These are phyloP conservation scores for Pilasporangium apinafurcum DNA, from an alignment of 352 stramenopile species.

Conservation along the genomic window DNA sequence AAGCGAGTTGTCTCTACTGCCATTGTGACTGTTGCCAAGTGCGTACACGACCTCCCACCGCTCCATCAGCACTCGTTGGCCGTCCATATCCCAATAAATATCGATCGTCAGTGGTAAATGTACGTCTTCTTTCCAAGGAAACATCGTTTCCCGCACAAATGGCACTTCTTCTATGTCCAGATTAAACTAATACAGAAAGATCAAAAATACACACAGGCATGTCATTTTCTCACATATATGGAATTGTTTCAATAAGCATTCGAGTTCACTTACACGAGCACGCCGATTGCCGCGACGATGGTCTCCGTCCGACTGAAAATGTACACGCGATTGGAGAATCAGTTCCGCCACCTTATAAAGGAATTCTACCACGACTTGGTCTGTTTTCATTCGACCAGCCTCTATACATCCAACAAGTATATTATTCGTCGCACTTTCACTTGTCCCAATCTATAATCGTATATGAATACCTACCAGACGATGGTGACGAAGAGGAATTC, in stretches of 20 bases:
- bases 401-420: neutral
- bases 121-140: constrained; percentile 65
- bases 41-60: constrained; percentile 66
- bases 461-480: constrained; percentile 5
- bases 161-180: constrained; percentile 78
- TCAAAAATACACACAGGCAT: neutral
- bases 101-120: constrained; percentile 58
- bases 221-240: neutral
- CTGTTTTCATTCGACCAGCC: constrained; percentile 68
- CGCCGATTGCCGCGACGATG: constrained; percentile 35
- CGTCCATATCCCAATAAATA: constrained; percentile 53
- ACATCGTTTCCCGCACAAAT: constrained; percentile 60
- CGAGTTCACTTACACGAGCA: constrained; percentile 46
- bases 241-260: too few relatives aligned
- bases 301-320: constrained; percentile 48
- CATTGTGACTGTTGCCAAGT: constrained; percentile 7
- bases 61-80: constrained; percentile 57
- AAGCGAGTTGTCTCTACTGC: constrained; percentile 4
- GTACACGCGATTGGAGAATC: constrained; percentile 74
- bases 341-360: constrained; percentile 81
- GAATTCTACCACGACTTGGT: constrained; percentile 83
- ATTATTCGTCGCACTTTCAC: neutral
- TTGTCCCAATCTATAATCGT: neutral
- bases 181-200: constrained; percentile 42
- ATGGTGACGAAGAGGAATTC: constrained; percentile 3